These are phyloP conservation scores for Blastomyces gilchristii DNA, from an alignment of 2,329 filamentous ascomycete genomes.

Conservation along the genomic window DNA sequence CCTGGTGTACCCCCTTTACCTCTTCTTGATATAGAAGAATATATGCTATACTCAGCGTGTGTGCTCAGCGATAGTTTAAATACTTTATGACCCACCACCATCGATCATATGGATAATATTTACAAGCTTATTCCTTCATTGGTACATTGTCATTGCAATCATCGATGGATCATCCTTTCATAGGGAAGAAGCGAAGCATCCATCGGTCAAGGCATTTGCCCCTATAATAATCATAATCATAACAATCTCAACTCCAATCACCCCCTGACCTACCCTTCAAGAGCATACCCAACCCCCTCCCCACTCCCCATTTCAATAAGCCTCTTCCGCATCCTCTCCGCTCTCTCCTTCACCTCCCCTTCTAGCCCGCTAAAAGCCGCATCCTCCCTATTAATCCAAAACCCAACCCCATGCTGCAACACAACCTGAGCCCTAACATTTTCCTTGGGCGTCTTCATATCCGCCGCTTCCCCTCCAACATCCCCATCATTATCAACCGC, in stretches of 20 bases:
- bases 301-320: conserved; percentile 38
- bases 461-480: conserved; percentile 4
- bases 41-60: not conserved
- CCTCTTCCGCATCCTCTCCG: conserved; percentile 37
- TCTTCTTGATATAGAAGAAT: not conserved
- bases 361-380: conserved; percentile 26
- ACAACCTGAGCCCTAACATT: conserved; percentile 36
- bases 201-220: not conserved
- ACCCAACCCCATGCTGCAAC: conserved; percentile 38
- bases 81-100: not conserved
- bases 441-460: conserved; percentile 17
- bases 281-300: conserved; percentile 35
- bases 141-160: not conserved
- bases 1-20: not conserved
- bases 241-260: not conserved
- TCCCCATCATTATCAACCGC: conserved; percentile 21
- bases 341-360: conserved; percentile 23
- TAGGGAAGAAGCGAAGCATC: not conserved
- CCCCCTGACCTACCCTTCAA: conserved; percentile 28
- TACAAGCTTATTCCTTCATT: not conserved
- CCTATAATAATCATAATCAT: not conserved
- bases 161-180: not conserved
- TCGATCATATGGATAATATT: not conserved
- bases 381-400: conserved; percentile 35
- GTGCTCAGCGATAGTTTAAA: not conserved